Conservation (phyloP, 345 rosid genomes). For the Ailanthus altissimus region DNA sequence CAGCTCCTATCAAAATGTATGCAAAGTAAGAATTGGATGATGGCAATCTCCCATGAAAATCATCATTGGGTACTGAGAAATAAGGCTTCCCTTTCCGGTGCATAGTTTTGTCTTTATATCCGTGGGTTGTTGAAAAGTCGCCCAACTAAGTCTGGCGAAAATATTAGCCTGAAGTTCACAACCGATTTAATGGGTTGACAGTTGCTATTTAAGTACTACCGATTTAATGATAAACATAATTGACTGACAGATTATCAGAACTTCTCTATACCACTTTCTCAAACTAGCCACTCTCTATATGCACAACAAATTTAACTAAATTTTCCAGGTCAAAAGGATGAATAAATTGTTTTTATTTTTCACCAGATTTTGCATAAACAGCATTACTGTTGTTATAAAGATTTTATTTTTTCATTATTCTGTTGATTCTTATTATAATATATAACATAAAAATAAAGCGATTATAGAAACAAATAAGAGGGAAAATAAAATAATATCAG, state of each 20-base stretch:
- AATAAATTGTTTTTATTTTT: too few species aligned
- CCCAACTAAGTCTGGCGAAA: neutral
- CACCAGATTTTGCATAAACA: too few species aligned
- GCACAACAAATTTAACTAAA: neutral
- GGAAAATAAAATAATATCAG: too few species aligned
- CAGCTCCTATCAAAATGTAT: slow-evolving; percentile 8
- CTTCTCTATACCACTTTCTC: neutral
- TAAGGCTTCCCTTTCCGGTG: neutral
- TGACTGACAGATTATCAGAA: neutral
- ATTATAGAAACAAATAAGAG: neutral
- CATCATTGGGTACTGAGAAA: neutral
- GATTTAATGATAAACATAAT: neutral
- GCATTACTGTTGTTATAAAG: neutral
- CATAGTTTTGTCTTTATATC: slow-evolving; percentile 6
- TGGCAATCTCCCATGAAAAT: neutral
- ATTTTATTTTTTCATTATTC: too few species aligned
- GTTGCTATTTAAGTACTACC: neutral
- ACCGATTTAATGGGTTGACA: too few species aligned
- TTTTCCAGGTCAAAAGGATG: neutral
- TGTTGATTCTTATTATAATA: neutral
- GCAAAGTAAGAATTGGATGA: slow-evolving; percentile 6
- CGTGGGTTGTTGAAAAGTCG: slow-evolving; percentile 14
- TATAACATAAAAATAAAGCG: too few species aligned
- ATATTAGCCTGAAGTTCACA: slow-evolving; percentile 26
- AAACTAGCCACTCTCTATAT: neutral